phyloP scores from a whole-genome alignment of 2,329 filamentous ascomycete genomes.

The Pseudocercospora fijiensis region DNA sequence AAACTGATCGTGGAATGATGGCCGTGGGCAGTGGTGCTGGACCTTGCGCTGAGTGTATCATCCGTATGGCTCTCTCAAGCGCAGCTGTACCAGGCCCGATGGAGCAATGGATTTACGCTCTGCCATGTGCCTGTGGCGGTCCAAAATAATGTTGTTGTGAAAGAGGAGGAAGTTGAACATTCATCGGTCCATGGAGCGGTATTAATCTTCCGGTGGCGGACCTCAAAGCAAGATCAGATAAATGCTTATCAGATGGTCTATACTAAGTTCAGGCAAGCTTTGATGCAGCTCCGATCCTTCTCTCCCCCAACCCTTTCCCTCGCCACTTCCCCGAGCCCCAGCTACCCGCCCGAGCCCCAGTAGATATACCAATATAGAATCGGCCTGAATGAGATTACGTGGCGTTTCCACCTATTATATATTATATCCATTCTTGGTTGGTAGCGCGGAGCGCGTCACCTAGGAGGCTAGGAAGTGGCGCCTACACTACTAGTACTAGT shows the following conservation, averaged over 20 bases:
- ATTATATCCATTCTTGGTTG: too few relatives aligned
- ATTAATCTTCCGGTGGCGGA: neutral
- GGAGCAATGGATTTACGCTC: neutral
- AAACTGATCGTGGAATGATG: too few relatives aligned
- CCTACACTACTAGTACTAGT: too few relatives aligned
- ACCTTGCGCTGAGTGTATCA: neutral
- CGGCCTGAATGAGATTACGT: too few relatives aligned
- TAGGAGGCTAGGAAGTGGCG: too few relatives aligned
- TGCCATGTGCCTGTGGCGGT: neutral
- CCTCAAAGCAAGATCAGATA: neutral
- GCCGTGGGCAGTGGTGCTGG: neutral
- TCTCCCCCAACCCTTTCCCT: neutral
- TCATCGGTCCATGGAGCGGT: too few relatives aligned
- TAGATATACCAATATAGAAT: too few relatives aligned
- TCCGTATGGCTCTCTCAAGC: neutral
- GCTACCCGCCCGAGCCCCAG: too few relatives aligned
- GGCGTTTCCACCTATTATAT: too few relatives aligned
- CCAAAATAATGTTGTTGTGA: neutral
- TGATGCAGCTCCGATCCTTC: neutral
- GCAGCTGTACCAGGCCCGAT: neutral
- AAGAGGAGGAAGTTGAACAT: neutral
- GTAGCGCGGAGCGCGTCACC: too few relatives aligned
- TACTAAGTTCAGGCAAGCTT: neutral
- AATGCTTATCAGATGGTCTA: neutral
- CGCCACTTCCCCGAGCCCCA: too few relatives aligned